phyloP scores from a whole-genome alignment of 2,329 filamentous ascomycete genomes.

The Aspergillus unguis region DNA sequence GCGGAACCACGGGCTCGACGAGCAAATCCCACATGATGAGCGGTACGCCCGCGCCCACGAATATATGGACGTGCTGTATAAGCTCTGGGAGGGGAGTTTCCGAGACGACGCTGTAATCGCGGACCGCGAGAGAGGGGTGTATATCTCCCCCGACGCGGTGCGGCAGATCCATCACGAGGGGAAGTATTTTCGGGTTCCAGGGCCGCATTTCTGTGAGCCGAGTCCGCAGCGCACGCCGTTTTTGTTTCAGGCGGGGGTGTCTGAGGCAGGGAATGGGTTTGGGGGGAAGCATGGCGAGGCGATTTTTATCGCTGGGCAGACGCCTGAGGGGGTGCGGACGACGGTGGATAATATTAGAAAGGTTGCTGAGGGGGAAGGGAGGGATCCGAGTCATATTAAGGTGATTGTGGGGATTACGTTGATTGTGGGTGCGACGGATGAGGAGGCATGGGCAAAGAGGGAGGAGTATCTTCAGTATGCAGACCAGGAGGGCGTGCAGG shows the following conservation, averaged over 20 bases:
- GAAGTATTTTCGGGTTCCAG: constrained; percentile 43
- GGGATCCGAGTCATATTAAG: constrained; percentile 42
- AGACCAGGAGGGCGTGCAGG: constrained; percentile 44
- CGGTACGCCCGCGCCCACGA: constrained; percentile 50
- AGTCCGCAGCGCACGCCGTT: constrained; percentile 49
- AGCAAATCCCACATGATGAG: constrained; percentile 50
- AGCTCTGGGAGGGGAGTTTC: constrained; percentile 55
- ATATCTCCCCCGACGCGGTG: constrained; percentile 35
- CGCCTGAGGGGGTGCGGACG: constrained; percentile 39
- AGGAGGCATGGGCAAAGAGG: constrained; percentile 43
- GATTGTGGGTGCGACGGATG: constrained; percentile 45
- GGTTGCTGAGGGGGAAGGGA: constrained; percentile 38
- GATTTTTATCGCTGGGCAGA: constrained; percentile 48
- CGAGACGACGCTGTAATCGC: constrained; percentile 37
- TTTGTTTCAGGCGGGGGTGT: constrained; percentile 48
- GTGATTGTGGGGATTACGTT: constrained; percentile 45
- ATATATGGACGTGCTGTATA: constrained; percentile 46
- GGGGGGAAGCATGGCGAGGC: constrained; percentile 45
- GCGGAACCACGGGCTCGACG: constrained; percentile 45
- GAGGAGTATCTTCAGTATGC: constrained; percentile 43
- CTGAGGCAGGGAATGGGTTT: constrained; percentile 46
- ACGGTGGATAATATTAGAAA: constrained; percentile 44
- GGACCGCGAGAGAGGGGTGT: constrained; percentile 20
- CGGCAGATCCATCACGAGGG: constrained; percentile 39
- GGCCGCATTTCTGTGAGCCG: constrained; percentile 46